Conservation (phyloP, 2,329 filamentous ascomycete genomes). For the Ceratocystis eucalypticola region DNA sequence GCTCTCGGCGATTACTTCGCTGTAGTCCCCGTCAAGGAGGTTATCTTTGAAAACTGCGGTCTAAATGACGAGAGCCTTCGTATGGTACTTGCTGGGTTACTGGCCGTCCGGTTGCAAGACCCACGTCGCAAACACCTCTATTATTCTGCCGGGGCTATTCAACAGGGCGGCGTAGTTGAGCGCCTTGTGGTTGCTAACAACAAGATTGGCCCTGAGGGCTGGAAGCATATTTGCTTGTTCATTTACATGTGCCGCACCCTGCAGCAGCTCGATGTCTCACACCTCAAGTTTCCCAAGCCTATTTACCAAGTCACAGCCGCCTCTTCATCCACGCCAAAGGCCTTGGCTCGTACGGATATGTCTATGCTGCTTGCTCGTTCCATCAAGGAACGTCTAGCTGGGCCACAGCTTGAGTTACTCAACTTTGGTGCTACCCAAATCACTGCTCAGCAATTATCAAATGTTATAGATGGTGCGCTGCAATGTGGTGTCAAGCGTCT, state of each 20-base stretch:
- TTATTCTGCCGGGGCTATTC: constrained; percentile 28
- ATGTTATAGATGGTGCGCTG: constrained; percentile 69
- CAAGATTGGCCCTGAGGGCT: constrained; percentile 73
- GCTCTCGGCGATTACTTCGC: constrained; percentile 90
- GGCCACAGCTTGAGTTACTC: constrained; percentile 64
- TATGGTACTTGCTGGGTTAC: constrained; percentile 70
- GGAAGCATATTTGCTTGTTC: constrained; percentile 83
- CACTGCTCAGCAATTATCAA: constrained; percentile 54
- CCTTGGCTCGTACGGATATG: constrained; percentile 37
- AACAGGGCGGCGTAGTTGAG: constrained; percentile 63
- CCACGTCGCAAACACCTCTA: constrained; percentile 29
- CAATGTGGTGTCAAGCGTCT: constrained; percentile 65
- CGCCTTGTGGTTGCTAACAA: constrained; percentile 84
- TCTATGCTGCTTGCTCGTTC: constrained; percentile 57
- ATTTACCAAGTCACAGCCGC: constrained; percentile 19
- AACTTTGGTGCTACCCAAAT: constrained; percentile 70
- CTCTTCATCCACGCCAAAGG: constrained; percentile 22
- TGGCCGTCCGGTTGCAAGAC: constrained; percentile 61
- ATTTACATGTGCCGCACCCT: constrained; percentile 79
- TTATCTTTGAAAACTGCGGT: constrained; percentile 77
- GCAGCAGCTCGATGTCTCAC: constrained; percentile 74
- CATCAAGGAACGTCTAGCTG: constrained; percentile 62
- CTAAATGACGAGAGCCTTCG: constrained; percentile 76
- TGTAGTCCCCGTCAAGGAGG: constrained; percentile 75
- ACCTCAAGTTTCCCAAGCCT: constrained; percentile 56